phyloP scores from a whole-genome alignment of 1,139 yeast genomes.

The Williopsis jadinii region DNA sequence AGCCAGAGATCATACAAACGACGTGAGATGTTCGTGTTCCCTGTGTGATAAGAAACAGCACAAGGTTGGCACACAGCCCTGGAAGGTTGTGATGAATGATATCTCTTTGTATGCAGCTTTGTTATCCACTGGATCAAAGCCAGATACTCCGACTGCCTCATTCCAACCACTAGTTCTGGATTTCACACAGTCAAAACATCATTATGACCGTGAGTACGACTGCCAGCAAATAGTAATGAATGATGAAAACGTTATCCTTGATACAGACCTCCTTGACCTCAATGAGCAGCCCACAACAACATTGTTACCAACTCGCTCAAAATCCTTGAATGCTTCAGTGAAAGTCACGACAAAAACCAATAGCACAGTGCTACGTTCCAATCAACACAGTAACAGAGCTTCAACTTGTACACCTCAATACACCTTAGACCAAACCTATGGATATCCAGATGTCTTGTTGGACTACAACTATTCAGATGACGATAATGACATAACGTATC shows the following conservation, averaged over 20 bases:
- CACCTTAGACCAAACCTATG: slow-evolving; percentile 1
- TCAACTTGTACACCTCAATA: background rate
- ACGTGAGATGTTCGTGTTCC: slow-evolving; percentile 2
- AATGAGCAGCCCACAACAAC: background rate
- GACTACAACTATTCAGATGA: slow-evolving; percentile 18
- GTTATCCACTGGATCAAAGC: slow-evolving; percentile 37
- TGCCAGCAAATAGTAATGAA: background rate
- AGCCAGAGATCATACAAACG: slow-evolving; percentile 5
- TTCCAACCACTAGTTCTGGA: slow-evolving; percentile 26
- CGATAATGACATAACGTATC: background rate
- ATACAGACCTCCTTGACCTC: slow-evolving; percentile 1
- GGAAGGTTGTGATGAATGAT: slow-evolving; percentile 40
- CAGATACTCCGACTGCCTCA: slow-evolving; percentile 19
- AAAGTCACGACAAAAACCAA: background rate
- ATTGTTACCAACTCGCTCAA: background rate
- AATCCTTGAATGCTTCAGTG: background rate
- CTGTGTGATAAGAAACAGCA: slow-evolving; percentile 3
- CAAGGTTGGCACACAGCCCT: slow-evolving; percentile 17
- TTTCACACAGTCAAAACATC: slow-evolving; percentile 26
- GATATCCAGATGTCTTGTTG: slow-evolving; percentile 18
- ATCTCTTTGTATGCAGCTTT: slow-evolving; percentile 46
- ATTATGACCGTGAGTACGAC: background rate
- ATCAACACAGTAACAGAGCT: background rate
- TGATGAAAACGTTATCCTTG: slow-evolving; percentile 2
- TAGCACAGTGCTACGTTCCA: too few relatives aligned